Percentiles rank a stretch among this genome's conserved stretches.
phyloP scores from a whole-genome alignment of 768 basidiomycete species.

The Auriculariales sp. region DNA sequence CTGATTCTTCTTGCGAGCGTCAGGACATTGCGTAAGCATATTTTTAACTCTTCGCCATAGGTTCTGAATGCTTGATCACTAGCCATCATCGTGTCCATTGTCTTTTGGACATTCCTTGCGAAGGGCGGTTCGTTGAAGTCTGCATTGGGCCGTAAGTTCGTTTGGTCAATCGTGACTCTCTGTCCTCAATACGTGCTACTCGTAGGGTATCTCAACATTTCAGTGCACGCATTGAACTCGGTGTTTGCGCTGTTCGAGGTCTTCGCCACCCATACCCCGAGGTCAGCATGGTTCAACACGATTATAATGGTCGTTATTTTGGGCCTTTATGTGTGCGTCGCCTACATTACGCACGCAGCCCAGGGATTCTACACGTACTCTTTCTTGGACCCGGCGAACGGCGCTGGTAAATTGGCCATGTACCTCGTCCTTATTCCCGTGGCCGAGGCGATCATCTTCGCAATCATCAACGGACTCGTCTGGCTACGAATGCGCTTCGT shows the following conservation, averaged over 20 bases:
- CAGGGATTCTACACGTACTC: conserved; percentile 54
- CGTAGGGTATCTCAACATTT: conserved; percentile 47
- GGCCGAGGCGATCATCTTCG: conserved; percentile 38
- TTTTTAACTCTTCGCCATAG: neutral
- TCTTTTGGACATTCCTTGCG: conserved; percentile 46
- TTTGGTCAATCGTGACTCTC: neutral
- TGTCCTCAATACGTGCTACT: too few relatives aligned
- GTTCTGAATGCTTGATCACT: neutral
- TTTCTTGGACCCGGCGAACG: conserved; percentile 42
- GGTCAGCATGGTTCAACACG: conserved; percentile 38
- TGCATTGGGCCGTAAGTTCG: conserved; percentile 11
- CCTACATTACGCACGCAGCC: conserved; percentile 47
- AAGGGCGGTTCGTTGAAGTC: conserved; percentile 25
- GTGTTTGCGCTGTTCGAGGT: conserved; percentile 44
- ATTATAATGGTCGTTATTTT: conserved; percentile 35
- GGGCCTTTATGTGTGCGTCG: conserved; percentile 43
- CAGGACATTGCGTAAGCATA: conserved; percentile 24
- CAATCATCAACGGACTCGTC: conserved; percentile 28
- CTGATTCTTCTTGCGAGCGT: conserved; percentile 36
- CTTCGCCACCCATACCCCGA: conserved; percentile 33
- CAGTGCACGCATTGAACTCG: conserved; percentile 46
- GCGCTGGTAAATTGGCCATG: conserved; percentile 31
- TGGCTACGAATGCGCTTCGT: too few relatives aligned
- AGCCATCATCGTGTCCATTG: conserved; percentile 52
- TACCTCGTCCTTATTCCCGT: conserved; percentile 48